Percentiles rank a stretch among this genome's conserved stretches.
These are phyloP conservation scores for Colletotrichum sp. DNA, from an alignment of 2,329 filamentous ascomycete genomes.

Conservation along the genomic window DNA sequence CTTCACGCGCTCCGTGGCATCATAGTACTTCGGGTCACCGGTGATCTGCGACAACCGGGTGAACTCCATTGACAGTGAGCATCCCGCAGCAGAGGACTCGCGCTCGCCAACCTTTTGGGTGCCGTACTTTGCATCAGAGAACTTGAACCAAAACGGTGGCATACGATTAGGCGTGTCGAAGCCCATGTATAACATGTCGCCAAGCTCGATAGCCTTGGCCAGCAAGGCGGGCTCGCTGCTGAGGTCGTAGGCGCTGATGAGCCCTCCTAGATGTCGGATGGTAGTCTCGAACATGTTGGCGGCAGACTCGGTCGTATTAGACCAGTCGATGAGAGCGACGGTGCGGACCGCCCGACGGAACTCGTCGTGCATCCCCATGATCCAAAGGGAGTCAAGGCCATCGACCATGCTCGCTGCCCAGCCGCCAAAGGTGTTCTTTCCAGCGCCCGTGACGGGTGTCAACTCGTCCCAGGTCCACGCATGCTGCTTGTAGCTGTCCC, in stretches of 20 bases:
- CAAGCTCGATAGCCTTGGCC: constrained; percentile 56
- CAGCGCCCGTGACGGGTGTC: constrained; percentile 51
- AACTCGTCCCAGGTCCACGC: constrained; percentile 65
- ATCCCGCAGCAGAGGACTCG: constrained; percentile 53
- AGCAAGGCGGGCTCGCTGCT: constrained; percentile 51
- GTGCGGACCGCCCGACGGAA: constrained; percentile 56
- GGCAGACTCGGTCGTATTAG: constrained; percentile 45
- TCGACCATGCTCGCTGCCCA: constrained; percentile 67
- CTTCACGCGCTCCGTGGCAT: constrained; percentile 77
- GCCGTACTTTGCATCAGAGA: constrained; percentile 40
- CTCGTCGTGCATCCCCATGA: constrained; percentile 63
- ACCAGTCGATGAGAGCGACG: constrained; percentile 61
- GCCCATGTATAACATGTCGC: constrained; percentile 56
- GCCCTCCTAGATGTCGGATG: constrained; percentile 58
- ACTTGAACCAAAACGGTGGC: constrained; percentile 54
- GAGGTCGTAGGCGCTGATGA: constrained; percentile 58
- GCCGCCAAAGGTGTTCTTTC: constrained; percentile 53
- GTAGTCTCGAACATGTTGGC: constrained; percentile 70
- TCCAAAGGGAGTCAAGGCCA: constrained; percentile 62
- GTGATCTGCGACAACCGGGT: constrained; percentile 77
- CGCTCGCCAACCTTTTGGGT: constrained; percentile 36
- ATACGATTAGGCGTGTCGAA: constrained; percentile 62
- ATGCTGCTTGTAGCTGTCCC: constrained; percentile 57
- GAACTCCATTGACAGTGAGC: constrained; percentile 76
- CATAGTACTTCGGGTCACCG: constrained; percentile 75